Evolutionary conservation across 2,329 filamentous ascomycete genomes (phyloP), one percentile per base, ranked within the genome.

Genomic region (Hymenoscyphus fraxineus): DNA sequence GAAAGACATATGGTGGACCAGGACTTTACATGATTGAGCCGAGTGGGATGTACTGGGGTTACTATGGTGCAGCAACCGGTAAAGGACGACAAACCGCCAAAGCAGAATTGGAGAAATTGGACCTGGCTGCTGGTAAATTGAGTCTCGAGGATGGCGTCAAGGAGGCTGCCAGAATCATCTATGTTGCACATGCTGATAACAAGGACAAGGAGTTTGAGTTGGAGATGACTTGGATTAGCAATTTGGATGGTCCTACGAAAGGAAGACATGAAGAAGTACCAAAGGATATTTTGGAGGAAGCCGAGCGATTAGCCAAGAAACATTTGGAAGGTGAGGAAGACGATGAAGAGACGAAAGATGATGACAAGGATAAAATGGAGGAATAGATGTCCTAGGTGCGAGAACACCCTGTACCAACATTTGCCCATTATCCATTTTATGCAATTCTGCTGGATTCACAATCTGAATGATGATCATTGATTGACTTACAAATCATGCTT

Each of bases 201-300:
- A 98, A 98, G 82, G 95, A 98, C 81, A 99, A 99, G 84, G 95
- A 98, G 70, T 99, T 98, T 75, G 95, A 99, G 86, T 83, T 99
- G 66, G 95, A 99, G 82, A 96, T 99, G 93, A 96, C 92, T 65
- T 99, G 95, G 95, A 91, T 98, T 78, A 97, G 93, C 78, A 86
- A 85, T 61, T 79, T 88, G 58, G 86, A 91, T 70, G 94, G 93
- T 5, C 93, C 93, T 41, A 98, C 93, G 68, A 94, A 96, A 81
- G 95, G 95, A 68, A 87, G 89, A 73, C 95, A 99, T 76, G 85
- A 94, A 78, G 92, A 96, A 79, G 95, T 99, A 65, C 95, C 95
- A 64, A 93, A 92, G 82, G 90, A 93, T 70, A 79, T 99, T 73
- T 82, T 89, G 65, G 93, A 97, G 77, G 94, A 98, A 81, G 95